Base-by-base conservation (phyloP, 345 rosid genomes). In the Dimocarpus longan region DNA sequence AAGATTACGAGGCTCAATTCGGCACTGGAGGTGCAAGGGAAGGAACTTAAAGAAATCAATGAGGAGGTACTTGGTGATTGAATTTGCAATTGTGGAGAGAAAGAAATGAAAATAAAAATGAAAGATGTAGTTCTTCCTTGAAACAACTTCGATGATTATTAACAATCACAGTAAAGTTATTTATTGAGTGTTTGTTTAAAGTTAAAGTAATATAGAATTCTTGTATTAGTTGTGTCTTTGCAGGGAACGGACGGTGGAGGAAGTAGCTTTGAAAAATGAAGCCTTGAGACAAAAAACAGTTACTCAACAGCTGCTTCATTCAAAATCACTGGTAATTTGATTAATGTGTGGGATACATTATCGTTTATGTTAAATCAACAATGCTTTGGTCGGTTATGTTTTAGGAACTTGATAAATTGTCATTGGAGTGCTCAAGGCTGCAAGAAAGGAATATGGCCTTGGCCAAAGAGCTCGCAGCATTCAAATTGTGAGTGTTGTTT, bases 391-490 rank as follows among this genome's bases (percentile, higher is more conserved):
- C 11, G 42, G 42, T 67, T 84, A 42, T 80, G 71, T 74, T 79
- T 10, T 81, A 94, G 98, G 98, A 93, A 79, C 88, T 90, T 72
- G 83, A 85, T 77, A 84, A 85, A 62, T 81, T 87, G 78, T 82
- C 80, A 54, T 78, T 71, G 22, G 88, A 89, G 81, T 80, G 90
- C 81, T 75, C 78, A 66, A 90, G 82, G 86, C 84, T 91, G 79
- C 85, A 93, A 44, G 93, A 94, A 57, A 90, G 88, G 82, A 93
- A 83, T 72, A 85, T 92, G 90, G 93, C 94, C 21, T 82, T 94
- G 73, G 98, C 97, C 71, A 93, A 96, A 86, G 98, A 96, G 88
- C 92, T 96, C 48, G 95, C 97, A 28, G 84, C 96, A 32, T 90
- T 96, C 59, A 96, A 93, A 88, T 73, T 96, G 99, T 93, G 79